Evolutionary conservation across 495 filamentous ascomycete species (phyloP).

Genomic region (Hyaloscypha finlandica): DNA sequence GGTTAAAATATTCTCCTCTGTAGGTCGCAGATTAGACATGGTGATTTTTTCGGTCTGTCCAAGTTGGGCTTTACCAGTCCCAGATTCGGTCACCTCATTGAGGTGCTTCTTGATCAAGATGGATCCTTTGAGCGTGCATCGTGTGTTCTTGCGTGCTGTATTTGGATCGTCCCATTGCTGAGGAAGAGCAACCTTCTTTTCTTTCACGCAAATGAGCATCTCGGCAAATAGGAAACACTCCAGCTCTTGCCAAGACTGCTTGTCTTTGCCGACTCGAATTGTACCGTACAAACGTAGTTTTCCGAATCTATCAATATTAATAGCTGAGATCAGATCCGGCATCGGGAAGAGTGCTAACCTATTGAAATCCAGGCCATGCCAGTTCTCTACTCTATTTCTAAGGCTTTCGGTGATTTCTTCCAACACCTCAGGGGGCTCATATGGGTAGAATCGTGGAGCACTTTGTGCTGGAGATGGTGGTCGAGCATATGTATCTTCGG

Average conservation of each 20-base stretch:
- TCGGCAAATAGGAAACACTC: conserved; percentile 97
- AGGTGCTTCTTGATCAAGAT: conserved; percentile 99
- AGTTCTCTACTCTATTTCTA: conserved; percentile 88
- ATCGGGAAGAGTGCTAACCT: conserved; percentile 51
- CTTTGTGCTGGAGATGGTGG: conserved; percentile 53
- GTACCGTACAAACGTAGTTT: conserved; percentile 91
- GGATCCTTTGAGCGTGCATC: conserved; percentile 93
- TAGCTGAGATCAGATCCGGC: conserved; percentile 20
- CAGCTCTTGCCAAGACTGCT: conserved; percentile 95
- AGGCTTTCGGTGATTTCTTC: conserved; percentile 87
- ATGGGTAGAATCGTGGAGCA: conserved; percentile 57
- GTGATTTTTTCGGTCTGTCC: conserved; percentile 37
- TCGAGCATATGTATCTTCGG: conserved; percentile 47
- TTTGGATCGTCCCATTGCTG: conserved; percentile 63
- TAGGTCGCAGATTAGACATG: conserved; percentile 32
- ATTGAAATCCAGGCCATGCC: conserved; percentile 96
- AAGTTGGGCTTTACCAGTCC: conserved; percentile 30
- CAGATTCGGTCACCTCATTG: conserved; percentile 77
- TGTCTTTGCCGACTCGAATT: conserved; percentile 93
- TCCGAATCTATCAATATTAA: conserved; percentile 66
- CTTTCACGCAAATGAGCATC: conserved; percentile 99
- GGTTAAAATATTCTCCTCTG: conserved; percentile 83
- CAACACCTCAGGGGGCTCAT: conserved; percentile 66
- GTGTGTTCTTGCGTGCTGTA: conserved; percentile 60
- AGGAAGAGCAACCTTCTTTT: conserved; percentile 69